Percentiles rank a stretch among this genome's conserved stretches.
phyloP scores from a whole-genome alignment of 192 early-diverging fungal genomes.

The Chytriomyces confervae region DNA sequence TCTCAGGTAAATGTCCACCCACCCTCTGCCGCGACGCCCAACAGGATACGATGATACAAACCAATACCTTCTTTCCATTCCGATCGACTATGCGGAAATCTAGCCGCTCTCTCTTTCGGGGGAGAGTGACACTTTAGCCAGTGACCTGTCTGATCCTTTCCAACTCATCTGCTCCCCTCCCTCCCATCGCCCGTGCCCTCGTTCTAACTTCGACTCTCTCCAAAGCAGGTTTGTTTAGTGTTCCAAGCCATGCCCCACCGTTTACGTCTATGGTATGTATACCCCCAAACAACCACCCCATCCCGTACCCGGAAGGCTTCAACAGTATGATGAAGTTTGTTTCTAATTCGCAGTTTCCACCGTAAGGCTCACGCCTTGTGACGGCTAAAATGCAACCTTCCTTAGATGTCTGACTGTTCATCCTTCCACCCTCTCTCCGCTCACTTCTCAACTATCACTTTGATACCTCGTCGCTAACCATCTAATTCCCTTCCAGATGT shows the following conservation, averaged over 20 bases:
- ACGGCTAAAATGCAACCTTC: slow-evolving; percentile 37
- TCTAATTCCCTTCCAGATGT: background rate
- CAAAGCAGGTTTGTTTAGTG: too few relatives aligned
- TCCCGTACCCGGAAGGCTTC: too few relatives aligned
- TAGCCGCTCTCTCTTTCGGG: slow-evolving; percentile 30
- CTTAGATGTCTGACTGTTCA: slow-evolving; percentile 38
- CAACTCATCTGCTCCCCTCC: background rate
- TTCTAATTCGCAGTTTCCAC: background rate
- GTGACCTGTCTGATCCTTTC: slow-evolving; percentile 35
- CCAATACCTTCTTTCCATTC: slow-evolving; percentile 31
- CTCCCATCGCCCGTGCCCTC: background rate
- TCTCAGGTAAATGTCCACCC: background rate
- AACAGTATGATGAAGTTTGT: background rate
- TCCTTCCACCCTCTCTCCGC: background rate
- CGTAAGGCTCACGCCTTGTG: slow-evolving; percentile 11
- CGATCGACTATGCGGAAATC: slow-evolving; percentile 34
- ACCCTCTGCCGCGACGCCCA: background rate
- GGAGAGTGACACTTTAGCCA: slow-evolving; percentile 39
- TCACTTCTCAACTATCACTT: background rate
- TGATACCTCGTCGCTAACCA: background rate
- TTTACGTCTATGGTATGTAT: too few relatives aligned
- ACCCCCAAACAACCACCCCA: too few relatives aligned
- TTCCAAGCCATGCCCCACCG: too few relatives aligned
- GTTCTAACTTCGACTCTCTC: slow-evolving; percentile 1
- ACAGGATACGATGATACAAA: slow-evolving; percentile 29